These are phyloP conservation scores for Aspergillus persii DNA, from an alignment of 2,329 filamentous ascomycete genomes.

Conservation along the genomic window DNA sequence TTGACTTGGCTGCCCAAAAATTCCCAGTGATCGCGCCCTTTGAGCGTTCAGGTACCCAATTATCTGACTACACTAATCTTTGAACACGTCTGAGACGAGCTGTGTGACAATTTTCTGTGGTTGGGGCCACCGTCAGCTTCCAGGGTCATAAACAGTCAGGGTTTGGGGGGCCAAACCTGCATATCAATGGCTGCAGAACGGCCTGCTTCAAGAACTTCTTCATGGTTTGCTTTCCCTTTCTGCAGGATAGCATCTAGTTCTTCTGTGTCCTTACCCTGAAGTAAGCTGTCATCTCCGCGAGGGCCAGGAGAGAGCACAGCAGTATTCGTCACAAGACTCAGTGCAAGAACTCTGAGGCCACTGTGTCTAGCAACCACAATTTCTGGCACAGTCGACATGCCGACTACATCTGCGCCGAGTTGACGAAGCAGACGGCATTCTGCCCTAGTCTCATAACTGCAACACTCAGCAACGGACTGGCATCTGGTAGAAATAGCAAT, in stretches of 20 bases:
- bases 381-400: conserved; percentile 69
- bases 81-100: background rate
- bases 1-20: background rate
- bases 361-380: conserved; percentile 65
- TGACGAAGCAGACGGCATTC: conserved; percentile 62
- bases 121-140: conserved; percentile 31
- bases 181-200: conserved; percentile 60
- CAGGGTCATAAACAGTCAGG: conserved; percentile 2
- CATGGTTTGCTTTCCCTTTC: conserved; percentile 61
- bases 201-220: conserved; percentile 64
- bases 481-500: background rate
- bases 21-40: background rate
- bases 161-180: conserved; percentile 47
- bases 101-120: background rate
- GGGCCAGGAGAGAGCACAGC: conserved; percentile 59
- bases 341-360: conserved; percentile 61
- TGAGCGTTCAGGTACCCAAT: background rate
- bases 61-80: background rate
- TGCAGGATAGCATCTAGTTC: conserved; percentile 57
- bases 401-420: conserved; percentile 66
- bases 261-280: conserved; percentile 50
- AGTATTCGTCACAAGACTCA: conserved; percentile 66
- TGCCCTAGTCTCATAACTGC: conserved; percentile 62
- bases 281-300: conserved; percentile 55
- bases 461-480: background rate